These are phyloP conservation scores for Acanthamoeba healyi DNA, from an alignment of 208 protist genomes.

Conservation along the genomic window DNA sequence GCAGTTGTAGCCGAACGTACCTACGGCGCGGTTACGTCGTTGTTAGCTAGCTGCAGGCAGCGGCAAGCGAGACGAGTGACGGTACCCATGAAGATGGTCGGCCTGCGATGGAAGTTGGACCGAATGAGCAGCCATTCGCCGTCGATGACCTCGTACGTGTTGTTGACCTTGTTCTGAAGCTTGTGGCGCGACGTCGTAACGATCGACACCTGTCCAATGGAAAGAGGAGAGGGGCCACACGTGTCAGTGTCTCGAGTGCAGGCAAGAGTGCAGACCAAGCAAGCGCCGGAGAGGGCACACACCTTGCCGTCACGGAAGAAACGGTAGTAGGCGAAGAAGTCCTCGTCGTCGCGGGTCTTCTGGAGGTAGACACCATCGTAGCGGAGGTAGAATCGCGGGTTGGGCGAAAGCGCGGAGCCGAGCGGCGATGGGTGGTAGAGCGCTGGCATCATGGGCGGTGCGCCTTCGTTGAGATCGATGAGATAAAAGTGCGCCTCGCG, in stretches of 20 bases:
- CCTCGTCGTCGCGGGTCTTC: constrained; percentile 22
- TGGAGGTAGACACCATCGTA: constrained; percentile 51
- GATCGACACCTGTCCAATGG: not conserved
- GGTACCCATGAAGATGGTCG: constrained; percentile 8
- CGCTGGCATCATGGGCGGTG: not conserved
- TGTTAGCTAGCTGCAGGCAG: not conserved
- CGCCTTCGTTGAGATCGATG: not conserved
- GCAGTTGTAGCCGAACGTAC: not conserved
- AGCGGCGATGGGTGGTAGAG: not conserved
- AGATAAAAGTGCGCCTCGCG: constrained; percentile 60
- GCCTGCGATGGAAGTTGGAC: constrained; percentile 15
- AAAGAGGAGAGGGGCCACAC: too few relatives aligned
- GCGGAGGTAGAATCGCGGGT: not conserved
- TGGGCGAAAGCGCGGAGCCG: not conserved
- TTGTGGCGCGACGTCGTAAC: constrained; percentile 26
- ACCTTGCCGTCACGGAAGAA: constrained; percentile 56
- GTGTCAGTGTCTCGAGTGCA: too few relatives aligned
- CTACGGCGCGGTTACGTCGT: not conserved
- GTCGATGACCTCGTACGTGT: constrained; percentile 52
- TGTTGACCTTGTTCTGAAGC: constrained; percentile 67
- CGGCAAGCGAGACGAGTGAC: not conserved
- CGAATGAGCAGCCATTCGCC: constrained; percentile 48
- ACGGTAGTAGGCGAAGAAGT: constrained; percentile 59
- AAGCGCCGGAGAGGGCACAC: not conserved
- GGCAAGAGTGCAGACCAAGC: not conserved